A percentile compares a stretch with the other conserved stretches of the same genome.
phyloP scores from a whole-genome alignment of 805 yeast genomes.

The Yarrowia phangngaensis region DNA sequence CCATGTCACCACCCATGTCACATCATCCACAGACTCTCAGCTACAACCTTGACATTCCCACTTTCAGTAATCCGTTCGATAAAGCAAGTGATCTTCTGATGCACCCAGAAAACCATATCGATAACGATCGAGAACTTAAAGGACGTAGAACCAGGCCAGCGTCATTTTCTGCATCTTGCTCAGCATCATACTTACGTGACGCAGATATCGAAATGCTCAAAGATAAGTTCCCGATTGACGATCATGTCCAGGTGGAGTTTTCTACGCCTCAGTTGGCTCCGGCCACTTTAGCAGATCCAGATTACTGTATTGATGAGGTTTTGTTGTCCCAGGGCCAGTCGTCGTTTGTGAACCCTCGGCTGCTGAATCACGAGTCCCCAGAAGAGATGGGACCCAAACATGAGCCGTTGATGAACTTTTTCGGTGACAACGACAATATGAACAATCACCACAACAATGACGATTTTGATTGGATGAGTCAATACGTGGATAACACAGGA shows the following conservation, averaged over 20 bases:
- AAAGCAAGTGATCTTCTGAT: conserved; percentile 1
- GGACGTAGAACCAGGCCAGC: conserved; percentile 31
- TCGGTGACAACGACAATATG: not conserved
- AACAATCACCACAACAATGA: not conserved
- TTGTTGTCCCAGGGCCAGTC: conserved; percentile 20
- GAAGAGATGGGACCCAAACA: conserved; percentile 1
- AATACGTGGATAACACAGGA: not conserved
- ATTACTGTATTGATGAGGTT: conserved; percentile 26
- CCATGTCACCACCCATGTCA: conserved; percentile 12
- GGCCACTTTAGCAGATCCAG: conserved; percentile 40
- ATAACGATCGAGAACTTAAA: conserved; percentile 13
- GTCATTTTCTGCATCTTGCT: conserved; percentile 65
- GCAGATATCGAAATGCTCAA: conserved; percentile 41
- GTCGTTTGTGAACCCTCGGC: conserved; percentile 15
- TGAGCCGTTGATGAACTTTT: conserved; percentile 16
- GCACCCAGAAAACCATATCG: conserved; percentile 25
- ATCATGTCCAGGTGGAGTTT: conserved; percentile 70
- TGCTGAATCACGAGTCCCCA: conserved; percentile 14
- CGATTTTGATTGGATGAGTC: conserved; percentile 19
- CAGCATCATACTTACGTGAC: conserved; percentile 54
- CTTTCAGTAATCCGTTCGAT: not conserved
- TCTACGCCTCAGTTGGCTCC: conserved; percentile 74
- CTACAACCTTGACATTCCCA: not conserved
- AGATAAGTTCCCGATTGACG: conserved; percentile 31
- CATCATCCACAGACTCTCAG: not conserved